These are phyloP conservation scores for Aspergillus costaricaensis DNA, from an alignment of 2,329 filamentous ascomycete species.

Conservation along the genomic window DNA sequence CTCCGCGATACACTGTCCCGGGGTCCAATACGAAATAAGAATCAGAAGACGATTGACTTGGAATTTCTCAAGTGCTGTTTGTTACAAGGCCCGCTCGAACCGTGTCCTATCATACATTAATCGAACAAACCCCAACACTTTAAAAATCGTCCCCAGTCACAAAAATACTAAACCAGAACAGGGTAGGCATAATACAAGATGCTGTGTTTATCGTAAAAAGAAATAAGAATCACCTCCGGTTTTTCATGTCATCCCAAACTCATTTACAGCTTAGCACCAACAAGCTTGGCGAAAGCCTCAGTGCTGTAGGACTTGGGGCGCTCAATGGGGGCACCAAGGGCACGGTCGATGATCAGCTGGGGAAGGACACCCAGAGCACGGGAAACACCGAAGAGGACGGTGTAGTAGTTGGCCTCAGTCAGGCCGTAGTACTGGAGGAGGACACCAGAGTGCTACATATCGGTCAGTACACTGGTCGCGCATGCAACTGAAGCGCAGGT, in stretches of 20 bases:
- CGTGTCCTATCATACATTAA: slow-evolving; percentile 45
- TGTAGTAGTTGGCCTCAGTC: slow-evolving; percentile 99
- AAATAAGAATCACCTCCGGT: slow-evolving; percentile 13
- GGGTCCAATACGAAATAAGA: background rate
- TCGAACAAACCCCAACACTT: slow-evolving; percentile 38
- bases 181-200: slow-evolving; percentile 26
- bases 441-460: slow-evolving; percentile 79
- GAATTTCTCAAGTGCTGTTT: slow-evolving; percentile 35
- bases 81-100: slow-evolving; percentile 43
- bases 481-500: background rate
- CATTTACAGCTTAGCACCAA: slow-evolving; percentile 81
- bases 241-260: slow-evolving; percentile 21
- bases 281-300: slow-evolving; percentile 91
- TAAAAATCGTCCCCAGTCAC: slow-evolving; percentile 21
- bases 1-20: background rate
- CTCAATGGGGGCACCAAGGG: slow-evolving; percentile 95
- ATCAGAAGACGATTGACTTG: slow-evolving; percentile 13
- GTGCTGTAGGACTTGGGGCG: slow-evolving; percentile 99
- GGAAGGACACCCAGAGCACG: slow-evolving; percentile 97
- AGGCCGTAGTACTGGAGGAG: slow-evolving; percentile 99
- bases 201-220: slow-evolving; percentile 24
- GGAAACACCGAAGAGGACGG: slow-evolving; percentile 97
- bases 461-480: slow-evolving; percentile 16
- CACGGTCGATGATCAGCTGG: slow-evolving; percentile 99
- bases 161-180: slow-evolving; percentile 16